Conservation (phyloP, 2,329 filamentous ascomycete genomes). For the Bipolaris cookei region DNA sequence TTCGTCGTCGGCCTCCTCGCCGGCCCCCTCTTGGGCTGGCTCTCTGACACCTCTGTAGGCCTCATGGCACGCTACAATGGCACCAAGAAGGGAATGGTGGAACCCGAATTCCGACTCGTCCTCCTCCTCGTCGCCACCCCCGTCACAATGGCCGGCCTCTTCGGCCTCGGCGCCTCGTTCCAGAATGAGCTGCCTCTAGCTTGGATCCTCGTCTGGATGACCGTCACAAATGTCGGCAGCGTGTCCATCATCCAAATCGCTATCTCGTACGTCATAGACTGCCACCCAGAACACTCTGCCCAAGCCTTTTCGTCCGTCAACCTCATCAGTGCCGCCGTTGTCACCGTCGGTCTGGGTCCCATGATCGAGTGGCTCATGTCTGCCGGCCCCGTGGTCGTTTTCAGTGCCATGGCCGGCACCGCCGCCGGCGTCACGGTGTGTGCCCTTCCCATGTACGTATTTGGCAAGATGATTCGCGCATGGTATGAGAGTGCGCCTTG, state of each 20-base stretch:
- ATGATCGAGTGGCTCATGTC: constrained; percentile 14
- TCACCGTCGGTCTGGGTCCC: constrained; percentile 7
- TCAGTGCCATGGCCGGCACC: constrained; percentile 5
- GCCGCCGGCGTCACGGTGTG: constrained; percentile 8
- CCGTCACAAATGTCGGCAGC: constrained; percentile 14
- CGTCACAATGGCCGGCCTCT: constrained; percentile 16
- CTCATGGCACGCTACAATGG: constrained; percentile 20
- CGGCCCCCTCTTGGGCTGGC: constrained; percentile 19
- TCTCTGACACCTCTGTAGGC: constrained; percentile 17
- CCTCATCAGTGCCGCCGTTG: constrained; percentile 9
- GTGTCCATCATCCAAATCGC: constrained; percentile 13
- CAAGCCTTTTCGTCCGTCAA: constrained; percentile 20
- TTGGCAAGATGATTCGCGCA: constrained; percentile 21
- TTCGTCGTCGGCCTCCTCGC: constrained; percentile 16
- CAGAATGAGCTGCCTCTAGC: constrained; percentile 7
- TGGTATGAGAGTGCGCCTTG: constrained; percentile 18
- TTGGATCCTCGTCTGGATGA: constrained; percentile 21
- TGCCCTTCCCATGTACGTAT: constrained; percentile 19
- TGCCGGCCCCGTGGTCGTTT: not conserved
- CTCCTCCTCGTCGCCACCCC: constrained; percentile 16
- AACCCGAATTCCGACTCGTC: constrained; percentile 23
- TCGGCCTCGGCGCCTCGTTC: constrained; percentile 16
- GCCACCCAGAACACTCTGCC: constrained; percentile 19
- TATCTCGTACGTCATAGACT: constrained; percentile 22
- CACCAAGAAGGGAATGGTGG: constrained; percentile 16